Base-by-base conservation (phyloP, 2,329 filamentous ascomycete species). In the Pyrenophora graminea region DNA sequence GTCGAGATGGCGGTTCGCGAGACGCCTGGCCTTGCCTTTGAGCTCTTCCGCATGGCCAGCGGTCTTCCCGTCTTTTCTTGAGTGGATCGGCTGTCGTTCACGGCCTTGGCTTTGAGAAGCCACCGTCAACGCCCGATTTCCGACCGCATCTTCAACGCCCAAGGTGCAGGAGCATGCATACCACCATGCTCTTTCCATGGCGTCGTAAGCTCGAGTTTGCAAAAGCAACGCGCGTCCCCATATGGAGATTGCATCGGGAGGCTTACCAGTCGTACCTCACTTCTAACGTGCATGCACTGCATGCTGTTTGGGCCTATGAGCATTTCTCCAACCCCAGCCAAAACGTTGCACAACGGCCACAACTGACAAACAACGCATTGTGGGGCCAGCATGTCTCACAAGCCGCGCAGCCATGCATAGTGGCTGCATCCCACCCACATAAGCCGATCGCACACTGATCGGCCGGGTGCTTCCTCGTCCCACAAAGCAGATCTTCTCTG, bases 21-120 rank as follows among this genome's bases (percentile, higher is more conserved):
- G 23, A 77, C 76, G 12, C 77, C 77, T 2, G 69, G 68, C n/a
- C 66, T 80, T 32, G 76, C 78, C 9, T 75, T 77, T 53, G 78
- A 80, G 56, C 70, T 80, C 6, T 80, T 74, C 66, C 75, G 77
- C 51, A 70, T 79, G 52, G 77, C 76, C 23, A 74, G 75, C 38
- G 78, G 78, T 1, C 59, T 80, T 33, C 77, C 76, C 3, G 65
- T 77, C 12, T 69, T 59, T 9, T 71, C 67, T 13, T 69, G 62
- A 68, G 17, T 39, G n/a, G 27, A 17, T 40, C 23, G 10, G 8
- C 33, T 15, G 19, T 30, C 27, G 27, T 30, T 13, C 27, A 30
- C 27, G 27, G 27, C 7, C 27, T 30, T 30, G 27, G 27, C 27
- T 13, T 12, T 30, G 27, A 30, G 9, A 30, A 30, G 27, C 27